phyloP scores from a whole-genome alignment of 176 grass and related monocot species.

The Eragrostis nindensis region DNA sequence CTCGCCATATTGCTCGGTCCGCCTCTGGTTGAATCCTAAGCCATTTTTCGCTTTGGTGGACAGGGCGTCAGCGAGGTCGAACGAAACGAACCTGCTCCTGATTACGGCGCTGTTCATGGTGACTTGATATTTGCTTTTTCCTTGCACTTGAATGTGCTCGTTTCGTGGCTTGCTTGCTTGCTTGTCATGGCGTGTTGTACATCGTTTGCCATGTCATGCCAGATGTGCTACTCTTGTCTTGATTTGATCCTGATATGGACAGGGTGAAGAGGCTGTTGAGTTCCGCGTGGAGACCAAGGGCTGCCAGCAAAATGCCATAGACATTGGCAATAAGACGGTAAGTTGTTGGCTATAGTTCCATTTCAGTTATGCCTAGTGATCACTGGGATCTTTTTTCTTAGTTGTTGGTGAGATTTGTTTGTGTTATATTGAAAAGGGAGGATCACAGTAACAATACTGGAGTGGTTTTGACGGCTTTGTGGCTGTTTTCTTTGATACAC shows the following conservation, averaged over 20 bases:
- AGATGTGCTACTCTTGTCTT: not conserved
- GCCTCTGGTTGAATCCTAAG: too few relatives aligned
- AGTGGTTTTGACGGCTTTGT: not conserved
- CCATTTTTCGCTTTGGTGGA: not conserved
- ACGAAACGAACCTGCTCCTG: not conserved
- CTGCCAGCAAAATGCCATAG: conserved; percentile 32
- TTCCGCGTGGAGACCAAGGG: conserved; percentile 43
- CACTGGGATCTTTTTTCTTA: not conserved
- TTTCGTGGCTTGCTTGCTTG: not conserved
- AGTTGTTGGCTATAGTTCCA: not conserved
- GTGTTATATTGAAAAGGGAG: conserved; percentile 27
- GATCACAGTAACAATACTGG: not conserved
- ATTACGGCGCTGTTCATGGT: conserved; percentile 50
- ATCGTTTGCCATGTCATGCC: not conserved
- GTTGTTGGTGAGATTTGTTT: too few relatives aligned
- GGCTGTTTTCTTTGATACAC: not conserved
- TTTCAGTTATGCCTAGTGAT: conserved; percentile 1
- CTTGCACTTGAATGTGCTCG: not conserved
- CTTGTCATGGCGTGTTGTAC: not conserved
- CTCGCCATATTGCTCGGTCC: too few relatives aligned
- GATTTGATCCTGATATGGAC: conserved; percentile 10
- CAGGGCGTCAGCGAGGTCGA: conserved; percentile 5
- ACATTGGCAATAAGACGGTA: conserved; percentile 46
- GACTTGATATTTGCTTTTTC: not conserved
- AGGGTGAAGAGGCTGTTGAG: conserved; percentile 78